These are phyloP conservation scores for Kwoniella europaea DNA, from an alignment of 768 basidiomycete species.

Conservation along the genomic window DNA sequence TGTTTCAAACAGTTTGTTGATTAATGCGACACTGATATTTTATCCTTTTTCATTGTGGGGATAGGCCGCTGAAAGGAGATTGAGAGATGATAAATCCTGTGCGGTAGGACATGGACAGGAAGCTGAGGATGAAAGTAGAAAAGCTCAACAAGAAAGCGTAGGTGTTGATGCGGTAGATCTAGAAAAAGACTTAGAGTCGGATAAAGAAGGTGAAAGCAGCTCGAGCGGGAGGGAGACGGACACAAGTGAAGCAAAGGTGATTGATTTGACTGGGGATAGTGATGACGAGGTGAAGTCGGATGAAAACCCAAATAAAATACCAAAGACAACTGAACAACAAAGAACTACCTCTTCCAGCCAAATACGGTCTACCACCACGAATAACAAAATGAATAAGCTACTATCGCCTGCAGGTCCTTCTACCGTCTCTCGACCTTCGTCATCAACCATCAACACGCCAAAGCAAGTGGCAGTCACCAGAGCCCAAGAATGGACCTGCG, in stretches of 20 bases:
- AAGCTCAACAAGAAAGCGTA: slow-evolving; percentile 71
- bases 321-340: slow-evolving; percentile 43
- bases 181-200: not conserved
- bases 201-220: no score
- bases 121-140: slow-evolving; percentile 62
- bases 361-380: not conserved
- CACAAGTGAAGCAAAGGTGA: not conserved
- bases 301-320: not conserved
- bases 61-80: slow-evolving; percentile 84
- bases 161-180: slow-evolving; percentile 63
- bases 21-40: not conserved
- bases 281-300: slow-evolving; percentile 1
- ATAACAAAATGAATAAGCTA: not conserved
- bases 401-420: not conserved
- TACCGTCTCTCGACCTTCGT: not conserved
- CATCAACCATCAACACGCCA: slow-evolving; percentile 10
- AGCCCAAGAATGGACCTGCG: slow-evolving; percentile 56
- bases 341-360: not conserved
- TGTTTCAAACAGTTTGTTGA: no score
- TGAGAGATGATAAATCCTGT: slow-evolving; percentile 75
- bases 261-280: slow-evolving; percentile 21
- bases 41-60: slow-evolving; percentile 51
- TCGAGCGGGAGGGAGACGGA: not conserved
- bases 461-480: slow-evolving; percentile 9
- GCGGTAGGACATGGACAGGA: slow-evolving; percentile 41